These are phyloP conservation scores for Macrophomina phaseolina DNA, from an alignment of 2,329 filamentous ascomycete genomes.

Conservation along the genomic window DNA sequence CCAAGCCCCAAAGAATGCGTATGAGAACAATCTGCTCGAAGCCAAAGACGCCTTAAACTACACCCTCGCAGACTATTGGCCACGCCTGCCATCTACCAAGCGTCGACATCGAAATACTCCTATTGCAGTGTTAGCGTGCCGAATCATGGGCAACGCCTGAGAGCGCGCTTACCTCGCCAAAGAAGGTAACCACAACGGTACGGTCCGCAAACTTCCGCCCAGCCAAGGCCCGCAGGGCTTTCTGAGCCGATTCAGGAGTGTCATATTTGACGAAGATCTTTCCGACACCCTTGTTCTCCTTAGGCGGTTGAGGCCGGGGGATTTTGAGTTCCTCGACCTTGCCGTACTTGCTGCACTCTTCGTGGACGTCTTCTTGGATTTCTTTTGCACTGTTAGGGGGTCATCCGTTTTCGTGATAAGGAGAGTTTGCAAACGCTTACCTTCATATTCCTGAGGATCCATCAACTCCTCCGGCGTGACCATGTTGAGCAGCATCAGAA, in stretches of 20 bases:
- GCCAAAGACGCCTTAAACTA: conserved; percentile 18
- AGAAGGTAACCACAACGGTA: conserved; percentile 95
- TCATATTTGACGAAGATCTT: conserved; percentile 99
- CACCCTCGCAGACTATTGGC: background rate
- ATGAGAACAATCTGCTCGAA: conserved; percentile 19
- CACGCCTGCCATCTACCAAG: conserved; percentile 25
- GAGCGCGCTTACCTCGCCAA: conserved; percentile 74
- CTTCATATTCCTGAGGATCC: conserved; percentile 93
- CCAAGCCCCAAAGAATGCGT: conserved; percentile 7
- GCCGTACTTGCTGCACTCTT: conserved; percentile 93
- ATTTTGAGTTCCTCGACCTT: conserved; percentile 88
- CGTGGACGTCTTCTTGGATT: conserved; percentile 92
- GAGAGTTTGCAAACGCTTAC: conserved; percentile 55
- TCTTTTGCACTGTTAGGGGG: conserved; percentile 64
- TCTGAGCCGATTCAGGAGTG: conserved; percentile 74
- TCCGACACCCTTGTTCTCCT: conserved; percentile 85
- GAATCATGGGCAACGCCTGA: background rate
- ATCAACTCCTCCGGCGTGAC: conserved; percentile 94
- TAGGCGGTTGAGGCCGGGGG: conserved; percentile 82
- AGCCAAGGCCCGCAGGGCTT: conserved; percentile 86
- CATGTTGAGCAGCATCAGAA: conserved; percentile 96
- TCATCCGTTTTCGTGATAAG: conserved; percentile 8
- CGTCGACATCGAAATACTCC: conserved; percentile 31
- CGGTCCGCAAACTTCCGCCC: conserved; percentile 95
- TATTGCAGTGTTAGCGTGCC: conserved; percentile 20